Percentiles rank a stretch among this genome's conserved stretches.
These are phyloP conservation scores for Aspergillus hancockii DNA, from an alignment of 495 filamentous ascomycete species.

Conservation along the genomic window DNA sequence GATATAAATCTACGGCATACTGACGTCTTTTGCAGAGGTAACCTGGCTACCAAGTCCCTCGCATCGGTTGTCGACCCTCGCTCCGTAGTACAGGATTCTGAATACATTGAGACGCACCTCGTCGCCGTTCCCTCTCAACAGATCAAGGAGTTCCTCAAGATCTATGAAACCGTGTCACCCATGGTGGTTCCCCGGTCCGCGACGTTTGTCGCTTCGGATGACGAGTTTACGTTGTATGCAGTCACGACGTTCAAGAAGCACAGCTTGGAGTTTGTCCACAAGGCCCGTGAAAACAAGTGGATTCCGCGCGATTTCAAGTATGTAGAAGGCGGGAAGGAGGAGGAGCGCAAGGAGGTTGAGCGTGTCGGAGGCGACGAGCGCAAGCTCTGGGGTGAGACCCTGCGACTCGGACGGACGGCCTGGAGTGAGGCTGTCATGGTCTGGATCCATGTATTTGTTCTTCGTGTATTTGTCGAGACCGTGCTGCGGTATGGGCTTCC, in stretches of 20 bases:
- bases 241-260: slow-evolving; percentile 94
- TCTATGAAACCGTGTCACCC: slow-evolving; percentile 81
- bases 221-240: slow-evolving; percentile 83
- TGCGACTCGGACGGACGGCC: slow-evolving; percentile 79
- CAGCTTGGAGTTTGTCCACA: slow-evolving; percentile 80
- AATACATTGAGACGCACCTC: slow-evolving; percentile 95
- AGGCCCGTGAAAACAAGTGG: slow-evolving; percentile 88
- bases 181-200: slow-evolving; percentile 91
- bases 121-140: slow-evolving; percentile 77
- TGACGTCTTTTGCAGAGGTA: slow-evolving; percentile 62
- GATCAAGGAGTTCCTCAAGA: slow-evolving; percentile 82
- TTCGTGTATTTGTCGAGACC: slow-evolving; percentile 96
- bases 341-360: slow-evolving; percentile 82
- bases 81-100: slow-evolving; percentile 80
- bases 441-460: slow-evolving; percentile 86
- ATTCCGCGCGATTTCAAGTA: slow-evolving; percentile 93
- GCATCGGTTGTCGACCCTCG: slow-evolving; percentile 79
- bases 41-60: slow-evolving; percentile 91
- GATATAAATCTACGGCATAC: not conserved
- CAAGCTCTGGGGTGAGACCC: slow-evolving; percentile 88
- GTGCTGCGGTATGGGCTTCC: slow-evolving; percentile 92
- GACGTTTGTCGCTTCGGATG: slow-evolving; percentile 71
- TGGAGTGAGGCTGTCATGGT: slow-evolving; percentile 96
- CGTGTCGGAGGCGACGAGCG: slow-evolving; percentile 75
- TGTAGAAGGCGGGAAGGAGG: slow-evolving; percentile 82